Base-by-base conservation (phyloP, 148 eudicot species). In the Rhododendron ferrugineum region DNA sequence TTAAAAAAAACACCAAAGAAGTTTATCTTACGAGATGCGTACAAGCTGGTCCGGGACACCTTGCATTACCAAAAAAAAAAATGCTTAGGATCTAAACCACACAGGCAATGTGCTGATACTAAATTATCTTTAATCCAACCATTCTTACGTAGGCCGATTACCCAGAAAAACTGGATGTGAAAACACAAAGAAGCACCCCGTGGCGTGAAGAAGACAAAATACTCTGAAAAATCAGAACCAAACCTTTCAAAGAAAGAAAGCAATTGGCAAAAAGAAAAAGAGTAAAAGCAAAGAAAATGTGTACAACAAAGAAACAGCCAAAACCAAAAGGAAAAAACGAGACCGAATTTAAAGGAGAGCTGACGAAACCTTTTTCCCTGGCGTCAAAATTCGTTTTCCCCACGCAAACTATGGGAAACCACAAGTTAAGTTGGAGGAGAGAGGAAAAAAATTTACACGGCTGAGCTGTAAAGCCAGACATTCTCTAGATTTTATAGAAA, bases 351-450 rank as follows among this genome's bases (percentile, higher is more conserved):
- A 50, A 87, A 79, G 80, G 34, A 15, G 28, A 28, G 66, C 77
- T 49, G 72, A 10, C 70, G 68, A 7, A 18, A 64, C 83, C 83
- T 37, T 78, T 78, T 62, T 66, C 23, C 16, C 37, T 3, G 58
- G 28, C 52, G 83, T 83, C 47, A 28, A 87, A 78, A 22, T 79
- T 84, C 76, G 70, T 87, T 84, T 56, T 16, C 84, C 81, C 32
- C 86, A 87, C 86, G 89, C 89, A 84, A 87, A n/a, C 76, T 72
- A 40, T 70, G 49, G 54, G 66, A 37, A 11, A 30, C 20, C 20
- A 11, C 37, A 70, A 70, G 20, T 30, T n/a, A n/a, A n/a, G n/a
- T n/a, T n/a, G n/a, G n/a, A n/a, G 3, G 34, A 11, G 34, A 4
- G 15, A 62, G 68, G 10, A 23, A 62, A 50, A 50, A 46, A 40